phyloP scores from a whole-genome alignment of 352 stramenopile species.

The Elongisporangium prolatum region DNA sequence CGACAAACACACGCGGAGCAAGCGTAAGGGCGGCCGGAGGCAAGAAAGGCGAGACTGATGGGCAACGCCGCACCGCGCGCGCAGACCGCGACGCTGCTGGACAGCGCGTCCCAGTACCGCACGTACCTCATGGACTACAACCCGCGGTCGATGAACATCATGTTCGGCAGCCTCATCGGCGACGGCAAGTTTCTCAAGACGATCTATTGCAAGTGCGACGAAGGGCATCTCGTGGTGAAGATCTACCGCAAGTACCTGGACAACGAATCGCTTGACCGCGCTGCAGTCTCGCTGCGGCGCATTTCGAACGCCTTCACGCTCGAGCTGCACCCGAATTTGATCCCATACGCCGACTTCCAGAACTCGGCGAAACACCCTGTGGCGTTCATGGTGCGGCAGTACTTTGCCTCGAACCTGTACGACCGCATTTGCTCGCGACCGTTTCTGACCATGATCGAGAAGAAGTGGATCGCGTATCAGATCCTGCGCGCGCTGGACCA shows the following conservation, averaged over 20 bases:
- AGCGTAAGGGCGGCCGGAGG: background rate
- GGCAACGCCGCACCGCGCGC: slow-evolving; percentile 80
- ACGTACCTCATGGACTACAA: slow-evolving; percentile 88
- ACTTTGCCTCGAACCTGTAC: slow-evolving; percentile 95
- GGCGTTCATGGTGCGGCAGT: slow-evolving; percentile 94
- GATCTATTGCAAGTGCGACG: slow-evolving; percentile 84
- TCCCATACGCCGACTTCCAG: slow-evolving; percentile 79
- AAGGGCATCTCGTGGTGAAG: slow-evolving; percentile 83
- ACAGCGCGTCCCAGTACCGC: slow-evolving; percentile 83
- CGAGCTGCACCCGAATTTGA: slow-evolving; percentile 75
- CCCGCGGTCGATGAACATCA: slow-evolving; percentile 78
- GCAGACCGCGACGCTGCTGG: slow-evolving; percentile 67
- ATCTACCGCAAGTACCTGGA: slow-evolving; percentile 87
- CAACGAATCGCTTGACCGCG: slow-evolving; percentile 53
- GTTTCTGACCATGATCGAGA: slow-evolving; percentile 94
- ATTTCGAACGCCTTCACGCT: slow-evolving; percentile 54
- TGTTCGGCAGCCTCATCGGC: slow-evolving; percentile 81
- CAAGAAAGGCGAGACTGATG: slow-evolving; percentile 26
- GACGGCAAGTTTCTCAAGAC: slow-evolving; percentile 90
- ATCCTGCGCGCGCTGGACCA: slow-evolving; percentile 93
- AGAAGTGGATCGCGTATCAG: slow-evolving; percentile 98
- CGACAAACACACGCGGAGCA: background rate
- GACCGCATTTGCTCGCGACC: slow-evolving; percentile 95
- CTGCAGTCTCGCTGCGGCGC: slow-evolving; percentile 46
- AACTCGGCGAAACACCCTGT: slow-evolving; percentile 78